Evolutionary conservation across 345 rosid genomes (phyloP), one percentile per base, ranked within the genome.

Genomic region (Moricandia arvensis): DNA sequence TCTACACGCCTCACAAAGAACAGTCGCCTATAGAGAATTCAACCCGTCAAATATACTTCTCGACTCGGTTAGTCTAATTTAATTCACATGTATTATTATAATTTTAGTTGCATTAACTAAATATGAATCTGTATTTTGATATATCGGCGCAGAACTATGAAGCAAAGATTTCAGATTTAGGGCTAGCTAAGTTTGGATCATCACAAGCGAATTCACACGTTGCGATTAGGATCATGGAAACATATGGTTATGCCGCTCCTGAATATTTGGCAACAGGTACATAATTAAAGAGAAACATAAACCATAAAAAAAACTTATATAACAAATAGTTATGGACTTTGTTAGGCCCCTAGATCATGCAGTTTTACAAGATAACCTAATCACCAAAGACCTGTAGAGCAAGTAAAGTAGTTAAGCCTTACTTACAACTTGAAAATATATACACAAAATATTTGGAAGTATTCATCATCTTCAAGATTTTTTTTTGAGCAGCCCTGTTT

Each of bases 11-110:
- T 88, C 84, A 12, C 89, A 90, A 8, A 85, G 85, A 82, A 80
- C 86, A 78, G 88, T 94, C 84, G 90, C 90, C 67, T 87, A 90
- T 76, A 80, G 93, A 74, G 96, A 91, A 80, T 91, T 93, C 73
- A 88, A 88, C 84, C 87, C 98, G 45, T 86, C 96, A 4, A 91
- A 89, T 73, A 87, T 94, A 58, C 82, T 91, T 75, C 86, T 94
- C 21, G 96, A 91, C 59, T 77, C 54, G 88, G 98, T 94, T 69
- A 80, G 89, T 81, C 59, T 41, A 30, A 54, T 37, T 41, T 7
- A 57, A 21, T 21, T 55, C 8, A 6, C 55, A 47, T 47, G 31
- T 45, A 45, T 45, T 45, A 45, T 13, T 45, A 29, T 29, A 21
- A 21, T 21, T 21, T 29, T 45, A 45, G 51, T 13, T 45, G 51